A percentile compares a stretch with the other conserved stretches of the same genome.
phyloP scores from a whole-genome alignment of 352 stramenopile species.

The Pythium phragmiticola region DNA sequence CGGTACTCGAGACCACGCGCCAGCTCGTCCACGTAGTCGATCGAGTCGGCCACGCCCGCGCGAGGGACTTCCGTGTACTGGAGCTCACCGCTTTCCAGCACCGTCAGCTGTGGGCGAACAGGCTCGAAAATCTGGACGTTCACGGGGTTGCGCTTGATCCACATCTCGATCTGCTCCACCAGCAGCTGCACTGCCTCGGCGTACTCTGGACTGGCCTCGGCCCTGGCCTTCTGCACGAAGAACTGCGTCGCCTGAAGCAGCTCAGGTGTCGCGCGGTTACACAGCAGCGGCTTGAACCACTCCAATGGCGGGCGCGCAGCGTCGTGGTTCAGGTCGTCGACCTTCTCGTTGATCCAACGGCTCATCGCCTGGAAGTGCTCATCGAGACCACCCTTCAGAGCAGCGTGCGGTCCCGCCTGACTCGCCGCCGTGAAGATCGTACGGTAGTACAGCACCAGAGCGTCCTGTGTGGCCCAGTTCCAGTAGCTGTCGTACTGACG shows the following conservation, averaged over 20 bases:
- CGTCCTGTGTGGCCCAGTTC: conserved; percentile 61
- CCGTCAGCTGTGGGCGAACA: conserved; percentile 31
- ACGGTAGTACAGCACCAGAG: conserved; percentile 40
- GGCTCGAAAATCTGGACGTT: conserved; percentile 47
- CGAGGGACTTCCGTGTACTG: conserved; percentile 43
- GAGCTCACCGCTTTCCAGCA: conserved; percentile 39
- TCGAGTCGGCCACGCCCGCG: conserved; percentile 33
- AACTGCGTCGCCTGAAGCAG: conserved; percentile 41
- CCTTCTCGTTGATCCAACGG: conserved; percentile 41
- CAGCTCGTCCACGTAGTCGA: conserved; percentile 51
- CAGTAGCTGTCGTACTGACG: conserved; percentile 53
- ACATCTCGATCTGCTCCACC: conserved; percentile 45
- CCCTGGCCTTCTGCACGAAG: conserved; percentile 35
- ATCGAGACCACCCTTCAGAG: conserved; percentile 20
- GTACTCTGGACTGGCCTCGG: conserved; percentile 38
- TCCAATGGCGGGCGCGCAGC: conserved; percentile 31
- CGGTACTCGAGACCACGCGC: conserved; percentile 43
- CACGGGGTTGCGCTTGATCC: conserved; percentile 44
- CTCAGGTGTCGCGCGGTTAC: conserved; percentile 50
- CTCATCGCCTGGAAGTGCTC: conserved; percentile 43
- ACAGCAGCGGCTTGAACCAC: conserved; percentile 55
- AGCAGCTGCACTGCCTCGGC: conserved; percentile 46
- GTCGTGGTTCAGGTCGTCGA: conserved; percentile 31
- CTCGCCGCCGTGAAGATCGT: conserved; percentile 26
- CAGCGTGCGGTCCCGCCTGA: background rate